Percentiles rank a stretch among this genome's conserved stretches.
These are phyloP conservation scores for Zygoascus sp. DNA, from an alignment of 1,139 yeast genomes.

Conservation along the genomic window DNA sequence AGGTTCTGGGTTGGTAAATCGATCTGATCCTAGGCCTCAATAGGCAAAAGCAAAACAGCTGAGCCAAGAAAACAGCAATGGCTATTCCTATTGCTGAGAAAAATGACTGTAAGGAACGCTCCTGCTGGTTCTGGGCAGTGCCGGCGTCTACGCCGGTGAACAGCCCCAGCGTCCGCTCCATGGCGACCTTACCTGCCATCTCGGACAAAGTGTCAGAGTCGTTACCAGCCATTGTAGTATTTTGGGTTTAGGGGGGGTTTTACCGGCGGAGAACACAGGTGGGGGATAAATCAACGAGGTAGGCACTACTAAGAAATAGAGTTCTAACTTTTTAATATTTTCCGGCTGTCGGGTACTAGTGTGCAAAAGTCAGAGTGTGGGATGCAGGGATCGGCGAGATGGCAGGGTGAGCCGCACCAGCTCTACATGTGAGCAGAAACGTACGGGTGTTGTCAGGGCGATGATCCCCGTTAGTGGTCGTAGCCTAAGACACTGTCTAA, in stretches of 20 bases:
- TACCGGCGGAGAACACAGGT: no score
- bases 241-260: no score
- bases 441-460: neutral
- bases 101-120: constrained; percentile 26
- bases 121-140: constrained; percentile 20
- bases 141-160: constrained; percentile 16
- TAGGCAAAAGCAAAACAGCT: constrained; percentile 24
- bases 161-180: constrained; percentile 5
- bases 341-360: neutral
- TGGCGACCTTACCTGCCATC: neutral
- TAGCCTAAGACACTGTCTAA: neutral
- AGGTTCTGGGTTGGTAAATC: constrained; percentile 32
- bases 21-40: constrained; percentile 25
- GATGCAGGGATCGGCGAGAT: neutral
- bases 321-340: neutral
- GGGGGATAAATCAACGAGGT: no score
- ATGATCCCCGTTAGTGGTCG: neutral
- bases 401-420: constrained; percentile 1
- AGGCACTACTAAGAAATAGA: no score
- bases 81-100: constrained; percentile 29
- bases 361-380: neutral
- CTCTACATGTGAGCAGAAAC: neutral
- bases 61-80: constrained; percentile 22
- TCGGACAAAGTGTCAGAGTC: neutral
- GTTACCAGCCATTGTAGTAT: neutral